Evolutionary conservation across 495 filamentous ascomycete species (phyloP), one percentile per base, ranked within the genome.

Genomic region (Daldinia decipiens): DNA sequence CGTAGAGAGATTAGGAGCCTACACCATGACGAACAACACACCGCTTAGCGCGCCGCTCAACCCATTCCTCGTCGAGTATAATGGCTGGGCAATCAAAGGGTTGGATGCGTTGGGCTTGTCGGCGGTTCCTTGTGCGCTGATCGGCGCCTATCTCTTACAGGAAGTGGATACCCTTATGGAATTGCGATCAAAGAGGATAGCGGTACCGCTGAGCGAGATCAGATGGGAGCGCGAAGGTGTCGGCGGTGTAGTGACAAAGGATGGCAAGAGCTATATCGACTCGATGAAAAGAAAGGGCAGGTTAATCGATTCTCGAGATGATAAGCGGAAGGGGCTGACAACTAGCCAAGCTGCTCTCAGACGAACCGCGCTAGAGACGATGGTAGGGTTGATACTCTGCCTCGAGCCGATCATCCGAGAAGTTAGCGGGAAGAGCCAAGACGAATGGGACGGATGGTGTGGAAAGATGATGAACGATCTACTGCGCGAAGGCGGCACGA

Each of bases 361-460:
- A 61, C 84, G 89, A 68, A 93, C 93, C 26, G 92, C 93, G 38
- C 86, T 95, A 63, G 81, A 92, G 77, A 92, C 91, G 2, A 88
- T 93, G n/a, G 87, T 94, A 60, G 90, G 94, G 74, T 88, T 93
- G 87, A 94, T 97, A 26, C 93, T 97, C 73, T 89, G 88, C 60
- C 82, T 98, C 79, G 94, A 97, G 79, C 93, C 93, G 29, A 78
- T 95, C 36, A 80, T 97, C 63, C 88, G 91, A 74, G 92, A 97
- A 72, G 87, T 88, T 34, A 94, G 92, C 72, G 91, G 89, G 27
- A 95, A 97, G 82, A 91, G 89, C 73, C 88, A 91, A 74, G 92
- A 96, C 68, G 95, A 97, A 79, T 98, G 93, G 93, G 92, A 97
- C 77, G 83, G 88, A 43, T 97, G 93, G 94, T 89, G 91, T 82